Evolutionary conservation across 2,329 filamentous ascomycete species (phyloP), one percentile per base, ranked within the genome.

Genomic region (Pezicula neosporulosa): DNA sequence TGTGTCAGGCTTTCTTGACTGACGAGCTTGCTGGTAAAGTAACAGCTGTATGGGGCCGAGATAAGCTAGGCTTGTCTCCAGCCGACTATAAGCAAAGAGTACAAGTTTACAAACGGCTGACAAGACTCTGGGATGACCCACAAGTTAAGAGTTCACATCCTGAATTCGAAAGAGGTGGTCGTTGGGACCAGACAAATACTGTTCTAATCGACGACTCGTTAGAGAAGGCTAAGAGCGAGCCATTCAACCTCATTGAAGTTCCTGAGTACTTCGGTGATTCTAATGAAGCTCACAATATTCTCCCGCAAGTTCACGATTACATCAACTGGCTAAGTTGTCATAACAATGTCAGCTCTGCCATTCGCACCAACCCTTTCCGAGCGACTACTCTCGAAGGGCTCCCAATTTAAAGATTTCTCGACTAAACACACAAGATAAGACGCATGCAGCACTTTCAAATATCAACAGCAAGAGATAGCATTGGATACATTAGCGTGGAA

Each of bases 101-200:
- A 0, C 89, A 95, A 67, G 90, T 92, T 52, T 97, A 97, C 77
- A 99, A 99, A 74, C 81, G 89, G 36, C 77, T 99, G 3, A 76
- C 82, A 0, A 74, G 71, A 46, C 70, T 97, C 0, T 99, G 94
- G 94, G 63, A 61, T 12, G 70, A 83, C 56, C 66, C 68, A 0
- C 44, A 50, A 3, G 67, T 84, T 19, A 66, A 65, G 51, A 63
- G 55, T 7, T 70, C 72, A 33, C 77, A 79, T 50, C 67, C 80
- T 73, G n/a, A 65, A 63, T 33, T 66, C 63, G 13, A 66, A 60
- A 0, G 49, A 55, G 18, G 75, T 70, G 68, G 63, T 13, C 61
- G 67, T 12, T 97, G 91, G 87, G 80, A 85, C 60, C 91, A 96
- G 70, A 78, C 78, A 47, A 96, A 97, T 68, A 97, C 94, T 0